Conservation (phyloP, 2,329 filamentous ascomycete species). For the Atkinsonella texensis region DNA sequence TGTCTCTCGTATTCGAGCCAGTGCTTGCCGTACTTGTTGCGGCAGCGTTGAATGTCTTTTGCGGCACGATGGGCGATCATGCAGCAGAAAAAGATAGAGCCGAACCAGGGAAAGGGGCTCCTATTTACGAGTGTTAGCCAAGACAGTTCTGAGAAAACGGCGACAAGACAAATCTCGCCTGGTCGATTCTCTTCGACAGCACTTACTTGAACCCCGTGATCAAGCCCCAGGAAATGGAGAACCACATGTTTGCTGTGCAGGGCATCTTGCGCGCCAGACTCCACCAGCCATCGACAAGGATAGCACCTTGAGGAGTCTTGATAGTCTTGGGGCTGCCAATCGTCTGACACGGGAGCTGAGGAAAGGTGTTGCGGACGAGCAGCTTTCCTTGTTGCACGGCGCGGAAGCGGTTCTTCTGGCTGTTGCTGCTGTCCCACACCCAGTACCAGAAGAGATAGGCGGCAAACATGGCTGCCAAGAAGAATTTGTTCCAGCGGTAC, state of each 20-base stretch:
- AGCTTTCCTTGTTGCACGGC: conserved; percentile 62
- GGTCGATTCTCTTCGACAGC: too few relatives aligned
- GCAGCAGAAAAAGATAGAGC: conserved; percentile 66
- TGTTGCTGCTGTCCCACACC: conserved; percentile 87
- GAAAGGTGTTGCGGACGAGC: conserved; percentile 67
- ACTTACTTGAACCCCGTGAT: conserved; percentile 35
- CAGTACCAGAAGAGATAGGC: conserved; percentile 79
- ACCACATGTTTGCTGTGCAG: conserved; percentile 38
- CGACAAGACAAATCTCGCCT: too few relatives aligned
- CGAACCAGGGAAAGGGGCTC: conserved; percentile 85
- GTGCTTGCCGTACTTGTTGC: conserved; percentile 67
- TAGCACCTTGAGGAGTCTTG: conserved; percentile 56
- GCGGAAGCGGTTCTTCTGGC: conserved; percentile 88
- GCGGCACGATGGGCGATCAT: conserved; percentile 75
- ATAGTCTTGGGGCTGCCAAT: conserved; percentile 73
- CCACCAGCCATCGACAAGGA: conserved; percentile 81
- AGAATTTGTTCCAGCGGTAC: conserved; percentile 64
- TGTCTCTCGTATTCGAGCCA: conserved; percentile 70
- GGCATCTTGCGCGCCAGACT: conserved; percentile 54
- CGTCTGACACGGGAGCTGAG: conserved; percentile 76
- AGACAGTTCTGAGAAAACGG: background rate
- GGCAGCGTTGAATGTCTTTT: conserved; percentile 68
- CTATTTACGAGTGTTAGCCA: conserved; percentile 12
- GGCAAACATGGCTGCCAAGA: conserved; percentile 51
- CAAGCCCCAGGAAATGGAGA: conserved; percentile 37